Evolutionary conservation across 805 yeast species (phyloP), one percentile per base, ranked within the genome.

Genomic region (Metschnikowia corniflorae): DNA sequence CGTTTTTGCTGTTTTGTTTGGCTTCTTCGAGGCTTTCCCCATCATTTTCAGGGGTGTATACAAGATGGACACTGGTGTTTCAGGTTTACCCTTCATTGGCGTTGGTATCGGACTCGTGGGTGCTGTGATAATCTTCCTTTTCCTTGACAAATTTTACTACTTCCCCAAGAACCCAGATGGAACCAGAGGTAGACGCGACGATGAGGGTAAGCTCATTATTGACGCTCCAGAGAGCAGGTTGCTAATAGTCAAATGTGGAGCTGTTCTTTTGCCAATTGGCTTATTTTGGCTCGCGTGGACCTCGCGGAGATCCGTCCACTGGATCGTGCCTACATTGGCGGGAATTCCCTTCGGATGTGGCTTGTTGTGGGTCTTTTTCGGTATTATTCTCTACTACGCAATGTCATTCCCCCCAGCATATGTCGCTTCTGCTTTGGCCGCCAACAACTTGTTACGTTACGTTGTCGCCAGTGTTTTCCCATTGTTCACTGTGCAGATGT

Each of bases 391-490:
- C 31, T 85, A 84, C 57, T 81, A 84, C 58, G 66, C 84, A 23
- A 70, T 78, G 70, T 58, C 83, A 4, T 85, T 78, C 58, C 91
- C 93, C 18, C 87, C 91, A 31, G 60, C 78, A 22, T 72, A 74
- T 22, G 82, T 86, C 16, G 95, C 96, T 0, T 80, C 91, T n/a
- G 91, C 94, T 3, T 60, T 86, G 43, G 95, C 95, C 23, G 96
- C 95, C 10, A 88, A 87, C 62, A 86, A 85, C 57, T 67, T 88
- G 53, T 60, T 81, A 39, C 75, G 96, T 63, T 86, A 86, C 55
- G 48, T 81, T 21, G 57, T 83, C 43, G 86, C 94, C 7, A 78
- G 86, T 6, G 85, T 80, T 15, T 81, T 88, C 70, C 96, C 96
- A 38, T 68, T 88, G 41, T 87, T 88, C 63, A 84, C 88, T 1